These are phyloP conservation scores for Pseudogymnoascus sp. DNA, from an alignment of 2,329 filamentous ascomycete genomes.

Conservation along the genomic window DNA sequence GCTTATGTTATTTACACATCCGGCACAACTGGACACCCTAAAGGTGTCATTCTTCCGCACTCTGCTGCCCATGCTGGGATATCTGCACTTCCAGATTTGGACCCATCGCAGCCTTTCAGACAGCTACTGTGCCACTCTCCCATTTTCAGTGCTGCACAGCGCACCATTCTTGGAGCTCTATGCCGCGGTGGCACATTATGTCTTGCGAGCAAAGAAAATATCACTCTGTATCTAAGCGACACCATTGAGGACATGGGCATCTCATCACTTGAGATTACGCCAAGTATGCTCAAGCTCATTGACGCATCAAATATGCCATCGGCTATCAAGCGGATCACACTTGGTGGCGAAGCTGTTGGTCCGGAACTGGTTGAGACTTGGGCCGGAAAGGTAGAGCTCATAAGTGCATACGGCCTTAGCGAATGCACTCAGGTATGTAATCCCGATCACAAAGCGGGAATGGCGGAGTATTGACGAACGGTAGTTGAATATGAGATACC, in stretches of 20 bases:
- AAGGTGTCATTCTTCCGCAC: conserved; percentile 14
- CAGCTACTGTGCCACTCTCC: conserved; percentile 31
- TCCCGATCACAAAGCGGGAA: conserved; percentile 36
- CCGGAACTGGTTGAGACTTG: conserved; percentile 38
- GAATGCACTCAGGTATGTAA: conserved; percentile 67
- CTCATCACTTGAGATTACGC: conserved; percentile 20
- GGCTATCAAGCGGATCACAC: conserved; percentile 58
- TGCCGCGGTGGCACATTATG: conserved; percentile 39
- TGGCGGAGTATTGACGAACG: background rate
- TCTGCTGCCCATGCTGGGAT: conserved; percentile 50
- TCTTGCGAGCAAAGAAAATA: conserved; percentile 54
- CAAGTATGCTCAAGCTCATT: conserved; percentile 66
- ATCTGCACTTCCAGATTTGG: conserved; percentile 52
- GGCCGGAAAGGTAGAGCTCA: conserved; percentile 29
- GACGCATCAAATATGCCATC: conserved; percentile 73
- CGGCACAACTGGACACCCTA: conserved; percentile 13
- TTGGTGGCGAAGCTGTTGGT: conserved; percentile 82
- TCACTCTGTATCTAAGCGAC: conserved; percentile 64
- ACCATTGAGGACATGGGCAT: conserved; percentile 55
- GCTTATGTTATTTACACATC: conserved; percentile 16
- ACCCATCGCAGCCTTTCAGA: conserved; percentile 25
- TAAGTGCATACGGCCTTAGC: conserved; percentile 66
- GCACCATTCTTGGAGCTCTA: conserved; percentile 8
- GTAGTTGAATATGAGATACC: background rate
- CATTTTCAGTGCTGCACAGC: conserved; percentile 4